Evolutionary conservation across 441 rosid species (phyloP).

Genomic region (Jatropha multifida): DNA sequence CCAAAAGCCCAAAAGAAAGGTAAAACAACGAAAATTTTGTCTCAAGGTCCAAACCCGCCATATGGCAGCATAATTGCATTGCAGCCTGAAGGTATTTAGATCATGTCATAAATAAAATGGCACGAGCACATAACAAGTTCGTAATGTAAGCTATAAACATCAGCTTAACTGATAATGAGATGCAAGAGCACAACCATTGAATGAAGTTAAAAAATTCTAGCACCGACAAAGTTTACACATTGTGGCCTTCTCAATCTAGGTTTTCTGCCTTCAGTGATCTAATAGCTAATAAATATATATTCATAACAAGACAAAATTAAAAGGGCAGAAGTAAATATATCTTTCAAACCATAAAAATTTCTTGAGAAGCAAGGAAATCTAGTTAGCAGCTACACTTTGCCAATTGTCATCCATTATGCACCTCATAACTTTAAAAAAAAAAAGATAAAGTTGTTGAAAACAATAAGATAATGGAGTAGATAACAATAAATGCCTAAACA

Average conservation of each 20-base stretch:
- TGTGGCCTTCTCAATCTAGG: not conserved
- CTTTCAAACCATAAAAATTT: not conserved
- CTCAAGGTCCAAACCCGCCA: not conserved
- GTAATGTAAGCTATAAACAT: not conserved
- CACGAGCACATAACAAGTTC: not conserved
- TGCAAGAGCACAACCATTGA: not conserved
- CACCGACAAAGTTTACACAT: not conserved
- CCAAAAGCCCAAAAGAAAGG: not conserved
- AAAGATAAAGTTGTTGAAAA: not conserved
- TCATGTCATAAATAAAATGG: slow-evolving; percentile 2
- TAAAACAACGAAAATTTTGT: not conserved
- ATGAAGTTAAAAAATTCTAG: not conserved
- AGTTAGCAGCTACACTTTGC: not conserved
- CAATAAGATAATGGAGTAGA: not conserved
- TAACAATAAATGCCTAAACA: not conserved
- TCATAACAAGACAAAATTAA: not conserved
- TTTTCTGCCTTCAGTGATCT: not conserved
- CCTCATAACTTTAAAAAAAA: not conserved
- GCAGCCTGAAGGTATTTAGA: slow-evolving; percentile 5
- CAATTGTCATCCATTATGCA: slow-evolving; percentile 4
- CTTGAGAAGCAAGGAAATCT: not conserved
- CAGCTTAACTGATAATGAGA: not conserved
- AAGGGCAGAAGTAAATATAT: not conserved
- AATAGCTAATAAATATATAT: not conserved
- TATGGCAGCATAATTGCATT: not conserved